phyloP scores from a whole-genome alignment of 176 grass and related monocot species.

The Cocos nucifera region DNA sequence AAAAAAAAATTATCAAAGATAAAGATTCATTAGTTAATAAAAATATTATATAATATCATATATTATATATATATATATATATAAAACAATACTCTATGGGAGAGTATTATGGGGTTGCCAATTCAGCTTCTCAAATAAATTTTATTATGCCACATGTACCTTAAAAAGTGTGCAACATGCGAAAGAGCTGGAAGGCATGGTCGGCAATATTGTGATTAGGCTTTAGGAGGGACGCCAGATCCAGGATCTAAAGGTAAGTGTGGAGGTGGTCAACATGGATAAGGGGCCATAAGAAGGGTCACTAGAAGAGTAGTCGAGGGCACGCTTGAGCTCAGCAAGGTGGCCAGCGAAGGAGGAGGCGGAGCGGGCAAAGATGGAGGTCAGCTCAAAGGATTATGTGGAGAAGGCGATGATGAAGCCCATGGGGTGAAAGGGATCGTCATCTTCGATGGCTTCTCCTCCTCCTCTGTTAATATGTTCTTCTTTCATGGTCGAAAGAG shows the following conservation, averaged over 20 bases:
- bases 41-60: too few relatives aligned
- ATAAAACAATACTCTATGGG: too few relatives aligned
- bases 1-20: too few relatives aligned
- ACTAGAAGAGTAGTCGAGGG: conserved; percentile 41
- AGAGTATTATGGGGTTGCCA: too few relatives aligned
- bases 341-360: conserved; percentile 81
- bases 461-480: too few relatives aligned
- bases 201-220: conserved; percentile 82
- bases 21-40: too few relatives aligned
- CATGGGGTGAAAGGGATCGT: conserved; percentile 73
- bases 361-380: conserved; percentile 69
- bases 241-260: conserved; percentile 92
- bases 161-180: too few relatives aligned
- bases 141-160: too few relatives aligned
- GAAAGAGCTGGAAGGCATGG: conserved; percentile 90
- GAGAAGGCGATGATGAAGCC: conserved; percentile 95
- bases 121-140: too few relatives aligned
- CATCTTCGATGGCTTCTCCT: conserved; percentile 16
- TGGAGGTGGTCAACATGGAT: conserved; percentile 80
- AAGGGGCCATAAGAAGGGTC: conserved; percentile 50
- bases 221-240: conserved; percentile 68
- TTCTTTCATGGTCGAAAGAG: not conserved
- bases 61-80: too few relatives aligned
- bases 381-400: conserved; percentile 71
- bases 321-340: conserved; percentile 93